These are phyloP conservation scores for Erigeron canadensis DNA, from an alignment of 129 eudicot genomes.

Conservation along the genomic window DNA sequence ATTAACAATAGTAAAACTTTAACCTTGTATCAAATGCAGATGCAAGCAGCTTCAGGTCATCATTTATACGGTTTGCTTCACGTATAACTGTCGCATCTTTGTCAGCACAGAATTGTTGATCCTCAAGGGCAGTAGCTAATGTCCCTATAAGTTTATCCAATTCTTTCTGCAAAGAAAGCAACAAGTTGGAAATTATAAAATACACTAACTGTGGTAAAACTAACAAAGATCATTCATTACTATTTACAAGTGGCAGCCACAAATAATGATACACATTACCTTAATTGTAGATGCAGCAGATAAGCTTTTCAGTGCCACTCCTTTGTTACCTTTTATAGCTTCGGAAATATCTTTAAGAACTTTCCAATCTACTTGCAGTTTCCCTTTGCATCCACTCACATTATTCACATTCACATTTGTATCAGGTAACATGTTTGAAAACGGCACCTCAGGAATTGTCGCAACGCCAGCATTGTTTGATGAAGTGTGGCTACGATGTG, in stretches of 20 bases:
- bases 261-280: constrained; percentile 32
- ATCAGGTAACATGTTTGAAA: not conserved
- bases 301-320: constrained; percentile 11
- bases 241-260: too few relatives aligned
- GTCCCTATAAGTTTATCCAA: constrained; percentile 25
- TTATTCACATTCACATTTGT: constrained; percentile 4
- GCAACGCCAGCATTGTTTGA: constrained; percentile 9
- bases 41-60: constrained; percentile 36
- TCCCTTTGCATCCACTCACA: constrained; percentile 12
- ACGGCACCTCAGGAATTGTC: not conserved
- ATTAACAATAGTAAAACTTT: constrained; percentile 11
- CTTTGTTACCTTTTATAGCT: constrained; percentile 22
- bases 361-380: constrained; percentile 23
- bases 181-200: not conserved
- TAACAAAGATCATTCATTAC: not conserved
- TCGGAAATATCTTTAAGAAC: constrained; percentile 26
- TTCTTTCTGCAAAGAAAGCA: constrained; percentile 26
- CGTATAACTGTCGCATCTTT: constrained; percentile 14
- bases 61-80: constrained; percentile 11
- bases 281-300: constrained; percentile 27
- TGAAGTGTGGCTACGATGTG: not conserved
- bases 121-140: constrained; percentile 20
- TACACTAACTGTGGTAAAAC: not conserved
- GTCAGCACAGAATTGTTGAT: constrained; percentile 10
- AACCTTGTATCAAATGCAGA: constrained; percentile 41